phyloP scores from a whole-genome alignment of 495 filamentous ascomycete genomes.

The Podospora sp. region DNA sequence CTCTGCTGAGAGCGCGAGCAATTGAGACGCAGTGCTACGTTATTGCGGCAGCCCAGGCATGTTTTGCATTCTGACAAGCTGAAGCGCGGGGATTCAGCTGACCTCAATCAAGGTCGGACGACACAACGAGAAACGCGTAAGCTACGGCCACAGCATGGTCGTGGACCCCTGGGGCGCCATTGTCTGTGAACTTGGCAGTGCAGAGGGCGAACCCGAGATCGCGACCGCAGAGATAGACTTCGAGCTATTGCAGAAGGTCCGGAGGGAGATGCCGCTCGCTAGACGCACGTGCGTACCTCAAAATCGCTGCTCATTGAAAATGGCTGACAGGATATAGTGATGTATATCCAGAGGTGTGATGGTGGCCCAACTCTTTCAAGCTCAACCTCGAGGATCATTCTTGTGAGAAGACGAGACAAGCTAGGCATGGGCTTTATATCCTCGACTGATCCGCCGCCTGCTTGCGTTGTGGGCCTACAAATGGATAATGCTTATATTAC shows the following conservation, averaged over 20 bases:
- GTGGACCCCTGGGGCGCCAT: constrained; percentile 87
- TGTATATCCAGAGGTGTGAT: constrained; percentile 34
- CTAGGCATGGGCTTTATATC: no score
- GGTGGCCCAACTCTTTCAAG: no score
- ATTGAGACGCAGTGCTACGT: constrained; percentile 91
- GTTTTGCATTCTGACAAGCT: constrained; percentile 44
- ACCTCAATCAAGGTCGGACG: constrained; percentile 69
- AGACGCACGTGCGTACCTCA: constrained; percentile 51
- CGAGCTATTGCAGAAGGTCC: constrained; percentile 48
- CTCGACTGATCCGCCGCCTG: no score
- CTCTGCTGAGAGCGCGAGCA: constrained; percentile 75
- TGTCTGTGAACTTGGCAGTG: constrained; percentile 61
- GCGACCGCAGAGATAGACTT: constrained; percentile 53
- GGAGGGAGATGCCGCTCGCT: constrained; percentile 65
- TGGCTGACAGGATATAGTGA: constrained; percentile 21
- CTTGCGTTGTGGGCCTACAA: no score
- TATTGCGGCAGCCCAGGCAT: constrained; percentile 78
- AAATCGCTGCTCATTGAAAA: neutral
- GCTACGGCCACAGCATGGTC: constrained; percentile 89
- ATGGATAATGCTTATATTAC: no score
- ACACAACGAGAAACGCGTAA: constrained; percentile 78
- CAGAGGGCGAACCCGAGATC: constrained; percentile 44
- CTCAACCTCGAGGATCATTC: no score
- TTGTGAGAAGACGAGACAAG: no score
- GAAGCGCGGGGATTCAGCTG: neutral